These are phyloP conservation scores for Oemleria cerasiformis DNA, from an alignment of 306 rosid genomes.

Conservation along the genomic window DNA sequence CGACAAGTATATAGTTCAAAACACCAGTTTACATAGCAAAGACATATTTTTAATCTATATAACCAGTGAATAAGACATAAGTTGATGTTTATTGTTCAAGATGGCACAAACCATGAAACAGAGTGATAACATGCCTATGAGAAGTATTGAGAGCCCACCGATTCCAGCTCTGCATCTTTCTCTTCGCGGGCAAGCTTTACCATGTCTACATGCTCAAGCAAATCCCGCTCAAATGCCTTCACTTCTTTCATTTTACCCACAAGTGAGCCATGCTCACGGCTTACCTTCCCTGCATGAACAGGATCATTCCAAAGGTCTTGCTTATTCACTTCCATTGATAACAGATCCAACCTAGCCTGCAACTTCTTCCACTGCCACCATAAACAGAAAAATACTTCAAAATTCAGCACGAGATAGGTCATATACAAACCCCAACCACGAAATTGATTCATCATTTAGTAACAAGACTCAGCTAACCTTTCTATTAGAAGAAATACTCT, in stretches of 20 bases:
- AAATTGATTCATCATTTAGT: background rate
- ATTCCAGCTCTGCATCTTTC: constrained; percentile 77
- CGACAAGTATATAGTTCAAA: background rate
- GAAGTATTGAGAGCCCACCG: constrained; percentile 76
- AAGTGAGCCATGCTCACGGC: constrained; percentile 88
- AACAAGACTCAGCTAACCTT: background rate
- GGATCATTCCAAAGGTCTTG: constrained; percentile 83
- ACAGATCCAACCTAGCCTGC: constrained; percentile 61
- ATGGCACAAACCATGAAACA: constrained; percentile 28
- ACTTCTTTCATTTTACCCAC: constrained; percentile 82
- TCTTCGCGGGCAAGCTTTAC: constrained; percentile 86
- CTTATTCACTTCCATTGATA: constrained; percentile 60
- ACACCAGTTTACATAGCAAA: background rate
- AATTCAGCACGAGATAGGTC: background rate
- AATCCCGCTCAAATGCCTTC: constrained; percentile 67
- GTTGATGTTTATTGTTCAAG: background rate
- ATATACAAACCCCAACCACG: background rate
- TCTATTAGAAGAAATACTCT: background rate
- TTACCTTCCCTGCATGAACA: constrained; percentile 64
- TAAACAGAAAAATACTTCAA: background rate
- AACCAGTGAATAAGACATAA: constrained; percentile 3
- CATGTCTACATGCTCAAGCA: constrained; percentile 90
- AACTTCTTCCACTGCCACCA: constrained; percentile 81
- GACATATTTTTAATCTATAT: background rate
- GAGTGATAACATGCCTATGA: constrained; percentile 71